Base-by-base conservation (phyloP, 306 rosid genomes). In the Glycine tomentella region DNA sequence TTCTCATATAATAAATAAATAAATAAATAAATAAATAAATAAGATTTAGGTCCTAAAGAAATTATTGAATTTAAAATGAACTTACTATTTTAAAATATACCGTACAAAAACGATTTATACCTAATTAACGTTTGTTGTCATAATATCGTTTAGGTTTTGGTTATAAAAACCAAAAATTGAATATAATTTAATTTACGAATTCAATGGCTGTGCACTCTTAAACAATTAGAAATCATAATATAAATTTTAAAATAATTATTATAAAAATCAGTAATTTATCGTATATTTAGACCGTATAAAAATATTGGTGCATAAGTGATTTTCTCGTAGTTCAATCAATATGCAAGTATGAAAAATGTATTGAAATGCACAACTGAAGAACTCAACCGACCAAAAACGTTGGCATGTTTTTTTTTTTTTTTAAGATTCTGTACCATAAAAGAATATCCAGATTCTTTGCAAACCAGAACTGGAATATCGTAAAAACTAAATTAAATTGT, bases 381-480 rank as follows among this genome's bases (percentile, higher is more conserved):
- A 1, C 31, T 25, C 31, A 25, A 25, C 31, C 69, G 36, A 77
- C 58, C 61, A 11, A 52, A 50, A 48, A 31, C 62, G 9, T 66
- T 72, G 14, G 20, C 11, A 6, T 42, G 7, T 52, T 75, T 9
- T 0, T 16, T n/a, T n/a, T n/a, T n/a, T n/a, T n/a, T n/a, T 15
- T 42, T 42, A 42, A 34, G 63, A 71, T 44, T 51, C 61, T 42
- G 58, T 44, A 9, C 9, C 8, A 34, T 7, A 31, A 53, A 53
- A 36, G n/a, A n/a, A 50, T 31, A 68, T 78, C 20, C 20, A 9
- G 16, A 56, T 34, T 71, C 36, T 36, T 50, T 9, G 42, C 3
- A 69, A 16, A 31, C 3, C 61, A 74, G 61, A 58, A 68, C 69
- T 40, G 61, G 8, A 76, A 49, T 11, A 75, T 12, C 31, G 46